Conservation (phyloP, 257 asterid species). For the Scutellaria galericulata region DNA sequence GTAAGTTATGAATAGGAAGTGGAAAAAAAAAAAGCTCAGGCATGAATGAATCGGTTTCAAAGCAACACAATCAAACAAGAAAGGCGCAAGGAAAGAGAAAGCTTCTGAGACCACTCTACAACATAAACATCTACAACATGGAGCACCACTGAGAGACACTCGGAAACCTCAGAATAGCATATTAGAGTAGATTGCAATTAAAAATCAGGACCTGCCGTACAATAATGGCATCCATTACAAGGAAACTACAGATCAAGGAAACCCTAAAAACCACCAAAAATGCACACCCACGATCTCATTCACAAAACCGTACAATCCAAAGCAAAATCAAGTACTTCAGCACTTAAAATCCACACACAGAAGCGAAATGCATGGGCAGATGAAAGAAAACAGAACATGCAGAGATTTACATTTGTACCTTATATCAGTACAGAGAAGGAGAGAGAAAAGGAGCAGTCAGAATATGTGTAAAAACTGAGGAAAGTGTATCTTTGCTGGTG, state of each 20-base stretch:
- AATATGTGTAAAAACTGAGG: neutral
- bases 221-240: neutral
- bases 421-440: neutral
- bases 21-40: neutral
- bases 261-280: conserved; percentile 32
- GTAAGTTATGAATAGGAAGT: neutral
- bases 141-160: neutral
- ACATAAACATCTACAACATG: neutral
- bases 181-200: neutral
- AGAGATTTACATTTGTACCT: conserved; percentile 32
- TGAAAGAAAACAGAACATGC: conserved; percentile 18
- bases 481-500: neutral
- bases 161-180: neutral
- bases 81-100: neutral
- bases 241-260: conserved; percentile 14
- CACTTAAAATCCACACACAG: conserved; percentile 7
- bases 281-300: neutral
- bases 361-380: conserved; percentile 21
- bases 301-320: conserved; percentile 10
- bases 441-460: neutral
- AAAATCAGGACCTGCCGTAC: neutral
- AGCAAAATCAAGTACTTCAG: conserved; percentile 13
- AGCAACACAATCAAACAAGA: neutral
- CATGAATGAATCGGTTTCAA: neutral
- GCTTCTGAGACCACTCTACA: neutral